Conservation (phyloP, 768 basidiomycete species). For the Naganishia antarctica region DNA sequence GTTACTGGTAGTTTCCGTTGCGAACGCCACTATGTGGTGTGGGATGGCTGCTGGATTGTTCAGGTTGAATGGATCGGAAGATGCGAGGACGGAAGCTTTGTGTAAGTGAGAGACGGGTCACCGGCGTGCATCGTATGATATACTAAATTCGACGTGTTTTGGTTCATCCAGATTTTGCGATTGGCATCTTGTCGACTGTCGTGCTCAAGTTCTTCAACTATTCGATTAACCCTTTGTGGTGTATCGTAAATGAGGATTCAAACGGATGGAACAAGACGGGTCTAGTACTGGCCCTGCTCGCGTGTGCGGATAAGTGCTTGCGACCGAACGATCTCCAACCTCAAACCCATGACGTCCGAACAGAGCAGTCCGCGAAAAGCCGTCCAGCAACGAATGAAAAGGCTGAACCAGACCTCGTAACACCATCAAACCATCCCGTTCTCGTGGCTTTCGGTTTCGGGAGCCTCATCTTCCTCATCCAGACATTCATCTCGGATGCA, state of each 20-base stretch:
- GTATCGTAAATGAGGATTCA: conserved; percentile 62
- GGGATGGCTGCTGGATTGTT: conserved; percentile 59
- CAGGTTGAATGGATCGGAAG: conserved; percentile 45
- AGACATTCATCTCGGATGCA: conserved; percentile 68
- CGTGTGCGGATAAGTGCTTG: conserved; percentile 55
- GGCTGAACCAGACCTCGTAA: background rate
- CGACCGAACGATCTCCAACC: conserved; percentile 24
- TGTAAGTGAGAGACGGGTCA: too few relatives aligned
- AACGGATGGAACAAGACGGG: conserved; percentile 69
- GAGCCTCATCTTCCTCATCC: conserved; percentile 60
- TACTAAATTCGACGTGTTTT: too few relatives aligned
- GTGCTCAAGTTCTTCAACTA: conserved; percentile 72
- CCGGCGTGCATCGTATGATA: too few relatives aligned
- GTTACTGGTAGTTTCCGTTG: conserved; percentile 59
- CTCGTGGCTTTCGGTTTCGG: conserved; percentile 37
- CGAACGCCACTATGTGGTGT: conserved; percentile 56
- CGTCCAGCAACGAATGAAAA: too few relatives aligned
- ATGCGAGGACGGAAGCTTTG: conserved; percentile 37
- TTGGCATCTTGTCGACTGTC: conserved; percentile 63
- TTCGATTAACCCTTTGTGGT: conserved; percentile 83
- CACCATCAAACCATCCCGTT: background rate
- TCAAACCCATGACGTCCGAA: conserved; percentile 20
- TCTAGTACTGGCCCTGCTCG: conserved; percentile 57
- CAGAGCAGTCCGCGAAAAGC: too few relatives aligned
- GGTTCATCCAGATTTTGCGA: conserved; percentile 19